phyloP scores from a whole-genome alignment of 331 rosid species.

The Erythrophleum ivorense region DNA sequence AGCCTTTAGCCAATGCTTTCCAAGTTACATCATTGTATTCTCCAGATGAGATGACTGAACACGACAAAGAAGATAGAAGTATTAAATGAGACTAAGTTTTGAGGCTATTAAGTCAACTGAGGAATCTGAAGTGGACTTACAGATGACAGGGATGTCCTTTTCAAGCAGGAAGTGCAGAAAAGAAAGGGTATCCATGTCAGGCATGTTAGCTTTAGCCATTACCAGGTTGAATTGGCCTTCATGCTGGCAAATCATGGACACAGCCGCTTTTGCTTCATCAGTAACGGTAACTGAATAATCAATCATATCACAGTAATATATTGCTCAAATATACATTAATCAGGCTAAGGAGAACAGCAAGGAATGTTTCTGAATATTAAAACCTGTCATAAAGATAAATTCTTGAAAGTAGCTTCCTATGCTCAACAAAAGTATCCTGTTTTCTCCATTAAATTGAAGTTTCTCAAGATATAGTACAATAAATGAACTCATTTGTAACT shows the following conservation, averaged over 20 bases:
- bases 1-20: conserved; percentile 15
- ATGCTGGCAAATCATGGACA: conserved; percentile 22
- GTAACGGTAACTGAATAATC: conserved; percentile 30
- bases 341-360: neutral
- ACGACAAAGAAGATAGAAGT: neutral
- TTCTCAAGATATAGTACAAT: neutral
- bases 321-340: neutral
- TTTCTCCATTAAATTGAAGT: neutral
- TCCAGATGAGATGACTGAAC: conserved; percentile 26
- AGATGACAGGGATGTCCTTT: conserved; percentile 35
- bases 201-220: conserved; percentile 39
- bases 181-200: conserved; percentile 25
- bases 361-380: neutral
- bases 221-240: conserved; percentile 29
- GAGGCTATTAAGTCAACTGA: neutral
- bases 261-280: conserved; percentile 3
- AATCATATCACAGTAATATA: neutral
- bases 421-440: neutral
- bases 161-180: neutral
- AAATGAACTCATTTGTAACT: neutral
- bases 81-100: neutral
- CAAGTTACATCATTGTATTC: neutral
- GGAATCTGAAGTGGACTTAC: conserved; percentile 29
- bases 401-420: neutral
- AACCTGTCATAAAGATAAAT: neutral